Percentiles rank a stretch among this genome's conserved stretches.
phyloP scores from a whole-genome alignment of 257 asterid genomes.

The Salvia splendens region DNA sequence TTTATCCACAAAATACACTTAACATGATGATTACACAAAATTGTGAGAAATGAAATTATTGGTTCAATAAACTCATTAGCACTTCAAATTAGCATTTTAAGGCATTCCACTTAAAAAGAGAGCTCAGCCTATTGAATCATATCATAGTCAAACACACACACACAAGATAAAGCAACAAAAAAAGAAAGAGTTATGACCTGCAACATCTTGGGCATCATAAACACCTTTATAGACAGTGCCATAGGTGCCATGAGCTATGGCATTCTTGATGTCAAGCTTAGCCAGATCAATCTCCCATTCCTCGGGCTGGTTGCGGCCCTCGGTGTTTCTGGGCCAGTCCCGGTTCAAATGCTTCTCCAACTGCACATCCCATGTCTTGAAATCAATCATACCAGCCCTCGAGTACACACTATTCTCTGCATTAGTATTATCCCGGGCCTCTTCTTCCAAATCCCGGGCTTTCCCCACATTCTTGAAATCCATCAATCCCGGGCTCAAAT shows the following conservation, averaged over 20 bases:
- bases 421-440: background rate
- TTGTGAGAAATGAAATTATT: background rate
- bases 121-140: background rate
- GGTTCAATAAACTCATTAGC: no score
- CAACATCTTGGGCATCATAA: conserved; percentile 63
- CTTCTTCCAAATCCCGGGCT: no score
- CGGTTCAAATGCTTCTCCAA: conserved; percentile 58
- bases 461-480: conserved; percentile 30
- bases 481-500: conserved; percentile 23
- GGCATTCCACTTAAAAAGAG: conserved; percentile 7
- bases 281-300: conserved; percentile 62
- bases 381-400: conserved; percentile 69
- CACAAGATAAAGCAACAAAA: background rate
- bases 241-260: conserved; percentile 64
- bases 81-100: background rate
- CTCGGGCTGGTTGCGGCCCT: conserved; percentile 34
- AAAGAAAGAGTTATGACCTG: conserved; percentile 35
- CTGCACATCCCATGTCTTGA: conserved; percentile 61
- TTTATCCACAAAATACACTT: background rate
- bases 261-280: conserved; percentile 53
- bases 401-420: conserved; percentile 31
- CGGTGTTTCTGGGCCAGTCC: conserved; percentile 43
- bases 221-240: conserved; percentile 58
- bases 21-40: no score
- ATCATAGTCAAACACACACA: background rate